Percentiles rank a stretch among this genome's conserved stretches.
Conservation (phyloP, 192 early-diverging fungal genomes). For the Kickxella alabastrina region DNA sequence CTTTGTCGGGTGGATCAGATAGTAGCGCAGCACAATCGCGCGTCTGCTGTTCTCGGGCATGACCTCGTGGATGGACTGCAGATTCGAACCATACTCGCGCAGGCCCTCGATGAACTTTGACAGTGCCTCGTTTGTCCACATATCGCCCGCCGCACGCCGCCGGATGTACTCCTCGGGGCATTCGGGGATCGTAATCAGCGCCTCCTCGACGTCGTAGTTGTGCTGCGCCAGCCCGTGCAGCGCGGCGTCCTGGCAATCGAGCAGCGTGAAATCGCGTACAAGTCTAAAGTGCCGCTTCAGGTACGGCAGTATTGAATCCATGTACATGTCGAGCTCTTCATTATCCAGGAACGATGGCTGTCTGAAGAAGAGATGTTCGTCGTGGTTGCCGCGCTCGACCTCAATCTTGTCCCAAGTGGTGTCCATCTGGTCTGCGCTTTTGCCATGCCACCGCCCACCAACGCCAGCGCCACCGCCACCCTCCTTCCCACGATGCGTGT, state of each 20-base stretch:
- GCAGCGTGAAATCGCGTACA: constrained; percentile 45
- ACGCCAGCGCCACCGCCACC: constrained; percentile 21
- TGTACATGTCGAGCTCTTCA: constrained; percentile 52
- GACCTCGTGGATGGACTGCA: constrained; percentile 56
- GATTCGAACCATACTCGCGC: constrained; percentile 61
- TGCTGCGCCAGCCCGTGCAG: constrained; percentile 52
- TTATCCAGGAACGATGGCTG: constrained; percentile 40
- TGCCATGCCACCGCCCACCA: constrained; percentile 37
- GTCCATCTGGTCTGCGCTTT: constrained; percentile 47
- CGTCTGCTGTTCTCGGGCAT: constrained; percentile 45
- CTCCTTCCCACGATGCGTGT: constrained; percentile 13
- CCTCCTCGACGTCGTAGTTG: constrained; percentile 56
- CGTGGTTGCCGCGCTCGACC: constrained; percentile 29
- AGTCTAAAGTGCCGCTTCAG: constrained; percentile 26
- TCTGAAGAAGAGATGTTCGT: constrained; percentile 44
- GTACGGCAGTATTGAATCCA: constrained; percentile 43
- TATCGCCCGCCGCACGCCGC: constrained; percentile 51
- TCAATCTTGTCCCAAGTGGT: constrained; percentile 46
- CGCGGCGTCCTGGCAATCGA: constrained; percentile 65
- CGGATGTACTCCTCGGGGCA: constrained; percentile 44
- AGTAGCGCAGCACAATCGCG: constrained; percentile 61
- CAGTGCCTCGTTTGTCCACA: constrained; percentile 56
- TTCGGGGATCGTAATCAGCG: constrained; percentile 52
- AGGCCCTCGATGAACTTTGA: constrained; percentile 61
- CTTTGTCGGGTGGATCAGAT: constrained; percentile 58